Evolutionary conservation across 176 grass and related monocot genomes (phyloP), one percentile per base, ranked within the genome.

Genomic region (Musa itinerans): DNA sequence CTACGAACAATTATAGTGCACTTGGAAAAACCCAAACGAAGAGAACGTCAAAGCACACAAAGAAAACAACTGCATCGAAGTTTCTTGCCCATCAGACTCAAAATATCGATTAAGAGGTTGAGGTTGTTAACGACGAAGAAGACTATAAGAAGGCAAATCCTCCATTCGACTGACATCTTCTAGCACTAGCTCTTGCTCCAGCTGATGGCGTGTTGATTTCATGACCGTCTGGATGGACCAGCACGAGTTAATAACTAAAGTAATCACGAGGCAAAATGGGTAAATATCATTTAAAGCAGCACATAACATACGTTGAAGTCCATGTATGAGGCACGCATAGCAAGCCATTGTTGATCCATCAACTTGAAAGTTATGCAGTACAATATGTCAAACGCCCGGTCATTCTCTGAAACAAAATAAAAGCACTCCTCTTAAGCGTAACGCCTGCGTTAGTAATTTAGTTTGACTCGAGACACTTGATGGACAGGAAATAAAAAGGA

Each of bases 341-440:
- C 59, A 5, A 76, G 74, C 74, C 74, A 76, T 26, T 76, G 74
- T n/a, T 65, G 74, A 76, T 76, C 74, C 74, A 76, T 76, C 74
- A 76, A 23, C 49, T 76, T 76, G 74, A 76, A 76, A 76, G 74
- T 65, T 23, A 76, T 51, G 48, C 74, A 76, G 58, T 76, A 76
- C 23, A 76, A 24, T 53, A 76, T 23, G 61, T 76, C 74, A 50
- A 76, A 76, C 11, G 74, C 74, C 20, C 48, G 74, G 11, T 76
- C 74, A 65, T 64, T 65, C 34, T 76, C 74, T 76, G 74, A 2
- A 21, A 15, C 17, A 19, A 2, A 63, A n/a, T n/a, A 26, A 29
- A 0, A 56, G 17, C 74, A 82, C 14, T 27, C 14, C 13, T 6
- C 6, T 43, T n/a, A 78, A 12, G n/a, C 16, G n/a, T 7, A 6